Percentiles rank a stretch among this genome's conserved stretches.
These are phyloP conservation scores for Parachlorella kessleri DNA, from an alignment of 139 green algal species.

Conservation along the genomic window DNA sequence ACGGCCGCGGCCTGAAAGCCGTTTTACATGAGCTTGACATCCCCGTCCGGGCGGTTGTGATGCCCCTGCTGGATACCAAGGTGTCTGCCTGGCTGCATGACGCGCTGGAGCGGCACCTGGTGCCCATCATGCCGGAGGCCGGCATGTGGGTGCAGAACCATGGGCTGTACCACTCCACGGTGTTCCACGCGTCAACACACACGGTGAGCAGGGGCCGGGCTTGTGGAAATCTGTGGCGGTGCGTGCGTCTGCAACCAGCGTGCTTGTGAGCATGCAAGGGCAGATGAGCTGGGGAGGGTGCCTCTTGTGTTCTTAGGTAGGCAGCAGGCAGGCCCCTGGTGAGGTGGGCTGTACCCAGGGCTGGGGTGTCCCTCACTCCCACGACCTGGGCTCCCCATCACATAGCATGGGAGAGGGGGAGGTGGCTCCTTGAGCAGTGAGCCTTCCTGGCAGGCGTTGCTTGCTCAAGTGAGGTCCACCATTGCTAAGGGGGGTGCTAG, in stretches of 20 bases:
- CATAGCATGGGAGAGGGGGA: no score
- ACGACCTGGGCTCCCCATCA: conserved; percentile 5
- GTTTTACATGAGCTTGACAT: conserved; percentile 30
- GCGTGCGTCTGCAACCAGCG: no score
- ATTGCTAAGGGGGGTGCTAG: no score
- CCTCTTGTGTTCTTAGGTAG: no score
- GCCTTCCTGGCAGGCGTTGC: no score
- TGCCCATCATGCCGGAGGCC: conserved; percentile 38
- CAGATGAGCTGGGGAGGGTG: no score
- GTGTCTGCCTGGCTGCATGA: neutral
- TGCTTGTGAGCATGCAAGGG: no score
- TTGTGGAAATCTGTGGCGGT: no score
- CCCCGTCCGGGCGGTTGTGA: conserved; percentile 60
- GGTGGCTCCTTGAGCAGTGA: no score
- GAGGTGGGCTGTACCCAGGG: neutral
- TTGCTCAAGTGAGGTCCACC: no score
- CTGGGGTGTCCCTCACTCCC: conserved; percentile 8
- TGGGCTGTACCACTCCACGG: conserved; percentile 60
- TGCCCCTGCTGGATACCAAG: conserved; percentile 21
- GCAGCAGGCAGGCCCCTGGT: no score
- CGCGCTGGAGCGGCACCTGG: conserved; percentile 29
- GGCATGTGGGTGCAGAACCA: conserved; percentile 68
- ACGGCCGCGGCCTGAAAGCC: neutral
- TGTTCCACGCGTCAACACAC: conserved; percentile 70
- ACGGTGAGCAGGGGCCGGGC: conserved; percentile 30